These are phyloP conservation scores for Ziziphus jujuba DNA, from an alignment of 306 rosid species.

Conservation along the genomic window DNA sequence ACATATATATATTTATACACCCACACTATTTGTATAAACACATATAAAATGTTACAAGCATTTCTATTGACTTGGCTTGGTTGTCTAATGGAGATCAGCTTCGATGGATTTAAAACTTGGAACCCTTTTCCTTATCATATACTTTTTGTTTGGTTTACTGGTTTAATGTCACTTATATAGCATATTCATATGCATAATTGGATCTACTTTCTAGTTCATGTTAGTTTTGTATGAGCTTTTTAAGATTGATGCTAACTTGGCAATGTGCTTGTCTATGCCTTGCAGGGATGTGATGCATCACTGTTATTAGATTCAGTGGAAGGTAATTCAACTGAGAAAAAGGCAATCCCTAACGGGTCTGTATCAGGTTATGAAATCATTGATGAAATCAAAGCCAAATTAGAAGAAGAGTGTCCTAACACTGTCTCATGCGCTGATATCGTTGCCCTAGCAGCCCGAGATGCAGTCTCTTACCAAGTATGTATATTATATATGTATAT, in stretches of 20 bases:
- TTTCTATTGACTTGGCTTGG: too few relatives aligned
- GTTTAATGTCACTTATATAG: too few relatives aligned
- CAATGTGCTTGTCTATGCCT: neutral
- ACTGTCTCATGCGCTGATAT: constrained; percentile 45
- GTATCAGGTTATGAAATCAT: constrained; percentile 36
- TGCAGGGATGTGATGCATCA: constrained; percentile 46
- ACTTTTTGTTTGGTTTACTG: too few relatives aligned
- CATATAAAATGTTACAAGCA: too few relatives aligned
- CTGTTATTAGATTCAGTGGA: constrained; percentile 26
- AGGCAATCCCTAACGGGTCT: constrained; percentile 26
- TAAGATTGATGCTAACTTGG: neutral
- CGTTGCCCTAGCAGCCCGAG: constrained; percentile 36
- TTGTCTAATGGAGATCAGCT: too few relatives aligned
- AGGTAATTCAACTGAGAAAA: constrained; percentile 29
- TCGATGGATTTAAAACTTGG: too few relatives aligned
- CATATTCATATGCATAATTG: too few relatives aligned
- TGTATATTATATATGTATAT: neutral
- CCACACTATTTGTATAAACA: too few relatives aligned
- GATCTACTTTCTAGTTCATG: neutral
- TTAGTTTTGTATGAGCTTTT: too few relatives aligned
- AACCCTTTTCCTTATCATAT: too few relatives aligned
- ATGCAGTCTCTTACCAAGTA: constrained; percentile 39
- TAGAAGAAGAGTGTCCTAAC: constrained; percentile 24
- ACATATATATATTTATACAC: too few relatives aligned
- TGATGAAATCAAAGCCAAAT: constrained; percentile 34